phyloP scores from a whole-genome alignment of 2,329 filamentous ascomycete genomes.

The Alternaria hordeiaustralica region DNA sequence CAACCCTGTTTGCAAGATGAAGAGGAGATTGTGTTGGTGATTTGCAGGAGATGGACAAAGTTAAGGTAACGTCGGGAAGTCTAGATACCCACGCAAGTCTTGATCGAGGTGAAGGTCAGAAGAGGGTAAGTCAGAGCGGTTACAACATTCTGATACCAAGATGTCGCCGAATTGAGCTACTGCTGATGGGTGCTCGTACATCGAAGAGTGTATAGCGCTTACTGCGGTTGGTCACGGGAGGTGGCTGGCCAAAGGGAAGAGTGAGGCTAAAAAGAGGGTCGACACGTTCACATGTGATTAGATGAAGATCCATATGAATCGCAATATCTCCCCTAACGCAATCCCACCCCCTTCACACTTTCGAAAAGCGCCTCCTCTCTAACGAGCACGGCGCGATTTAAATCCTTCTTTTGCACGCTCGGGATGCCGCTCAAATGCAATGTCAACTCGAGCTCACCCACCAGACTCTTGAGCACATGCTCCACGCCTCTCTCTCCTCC shows the following conservation, averaged over 20 bases:
- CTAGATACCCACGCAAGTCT: not conserved
- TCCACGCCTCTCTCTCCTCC: conserved; percentile 63
- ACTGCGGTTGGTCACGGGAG: not conserved
- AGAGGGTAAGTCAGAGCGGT: not conserved
- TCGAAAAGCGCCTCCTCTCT: conserved; percentile 30
- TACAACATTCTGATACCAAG: not conserved
- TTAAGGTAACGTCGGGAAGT: not conserved
- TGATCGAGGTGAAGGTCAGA: not conserved
- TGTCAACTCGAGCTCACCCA: conserved; percentile 32
- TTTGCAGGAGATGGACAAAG: not conserved
- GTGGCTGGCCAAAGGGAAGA: not conserved
- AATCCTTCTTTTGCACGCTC: conserved; percentile 23
- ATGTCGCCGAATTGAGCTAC: not conserved
- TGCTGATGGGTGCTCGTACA: not conserved
- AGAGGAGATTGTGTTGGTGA: not conserved
- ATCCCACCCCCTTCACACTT: conserved; percentile 20
- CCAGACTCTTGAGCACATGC: conserved; percentile 32
- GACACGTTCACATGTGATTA: not conserved
- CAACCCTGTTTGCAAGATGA: not conserved
- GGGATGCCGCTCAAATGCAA: conserved; percentile 33
- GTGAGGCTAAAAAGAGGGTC: not conserved
- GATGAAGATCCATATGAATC: not conserved
- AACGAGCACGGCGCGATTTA: conserved; percentile 28
- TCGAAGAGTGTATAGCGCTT: not conserved
- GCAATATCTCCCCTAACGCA: conserved; percentile 8